phyloP scores from a whole-genome alignment of 73 alveolate genomes.

The Tetrahymena borealis region DNA sequence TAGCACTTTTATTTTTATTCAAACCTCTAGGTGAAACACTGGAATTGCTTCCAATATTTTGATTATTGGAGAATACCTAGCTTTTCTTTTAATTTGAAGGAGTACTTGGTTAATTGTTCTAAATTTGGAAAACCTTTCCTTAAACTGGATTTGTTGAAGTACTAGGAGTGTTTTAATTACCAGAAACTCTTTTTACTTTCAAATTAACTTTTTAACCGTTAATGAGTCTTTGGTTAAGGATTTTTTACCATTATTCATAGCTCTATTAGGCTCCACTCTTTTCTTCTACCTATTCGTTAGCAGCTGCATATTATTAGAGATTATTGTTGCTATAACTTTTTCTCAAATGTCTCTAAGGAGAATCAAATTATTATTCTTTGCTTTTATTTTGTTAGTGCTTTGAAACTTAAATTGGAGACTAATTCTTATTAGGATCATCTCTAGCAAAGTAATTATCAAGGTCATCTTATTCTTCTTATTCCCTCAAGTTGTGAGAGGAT shows the following conservation, averaged over 20 bases:
- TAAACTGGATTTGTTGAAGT: not conserved
- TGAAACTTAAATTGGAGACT: not conserved
- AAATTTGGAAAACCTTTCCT: not conserved
- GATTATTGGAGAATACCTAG: not conserved
- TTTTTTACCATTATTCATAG: not conserved
- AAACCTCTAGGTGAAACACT: not conserved
- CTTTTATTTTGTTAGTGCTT: not conserved
- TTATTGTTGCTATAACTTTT: not conserved
- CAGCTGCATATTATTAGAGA: not conserved
- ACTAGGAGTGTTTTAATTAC: not conserved
- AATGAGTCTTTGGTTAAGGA: not conserved
- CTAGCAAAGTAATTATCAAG: not conserved
- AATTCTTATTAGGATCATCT: not conserved
- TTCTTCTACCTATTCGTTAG: not conserved
- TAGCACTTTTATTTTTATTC: not conserved
- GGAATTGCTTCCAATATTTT: not conserved
- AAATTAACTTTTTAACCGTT: not conserved
- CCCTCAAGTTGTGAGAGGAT: not conserved
- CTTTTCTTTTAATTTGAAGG: not conserved
- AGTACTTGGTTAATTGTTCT: not conserved
- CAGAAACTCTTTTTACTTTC: not conserved
- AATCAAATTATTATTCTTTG: not conserved
- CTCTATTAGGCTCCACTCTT: not conserved
- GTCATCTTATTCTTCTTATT: not conserved
- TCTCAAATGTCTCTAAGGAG: not conserved